A percentile compares a stretch with the other conserved stretches of the same genome.
Conservation (phyloP, 1,139 yeast species). For the Candida sojae region DNA sequence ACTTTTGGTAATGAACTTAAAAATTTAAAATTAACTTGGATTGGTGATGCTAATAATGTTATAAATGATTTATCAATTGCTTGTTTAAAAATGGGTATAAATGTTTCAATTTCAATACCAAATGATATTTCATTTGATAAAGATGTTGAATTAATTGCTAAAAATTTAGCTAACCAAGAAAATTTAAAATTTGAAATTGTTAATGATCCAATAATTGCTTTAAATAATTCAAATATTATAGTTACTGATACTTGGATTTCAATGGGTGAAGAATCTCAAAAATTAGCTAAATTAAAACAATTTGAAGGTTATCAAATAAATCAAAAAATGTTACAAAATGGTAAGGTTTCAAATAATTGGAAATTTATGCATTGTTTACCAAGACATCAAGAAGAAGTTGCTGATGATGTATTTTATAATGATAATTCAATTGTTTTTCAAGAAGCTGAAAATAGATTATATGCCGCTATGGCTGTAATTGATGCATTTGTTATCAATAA, state of each 20-base stretch:
- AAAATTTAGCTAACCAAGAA: slow-evolving; percentile 50
- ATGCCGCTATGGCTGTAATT: slow-evolving; percentile 93
- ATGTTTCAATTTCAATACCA: slow-evolving; percentile 85
- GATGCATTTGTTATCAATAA: slow-evolving; percentile 87
- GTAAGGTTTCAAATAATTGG: slow-evolving; percentile 68
- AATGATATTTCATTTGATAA: slow-evolving; percentile 62
- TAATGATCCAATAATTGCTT: slow-evolving; percentile 73
- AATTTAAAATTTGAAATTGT: slow-evolving; percentile 62
- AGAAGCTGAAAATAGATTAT: slow-evolving; percentile 94
- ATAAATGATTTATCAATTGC: slow-evolving; percentile 94
- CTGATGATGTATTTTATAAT: slow-evolving; percentile 88
- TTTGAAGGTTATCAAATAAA: slow-evolving; percentile 88
- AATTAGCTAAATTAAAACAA: slow-evolving; percentile 67
- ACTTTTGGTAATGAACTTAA: slow-evolving; percentile 49
- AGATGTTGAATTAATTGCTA: slow-evolving; percentile 58
- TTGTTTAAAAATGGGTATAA: slow-evolving; percentile 79
- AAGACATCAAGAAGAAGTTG: slow-evolving; percentile 90
- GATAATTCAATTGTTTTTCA: slow-evolving; percentile 83
- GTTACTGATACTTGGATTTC: slow-evolving; percentile 99
- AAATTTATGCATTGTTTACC: slow-evolving; percentile 98
- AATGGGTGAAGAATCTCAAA: slow-evolving; percentile 94
- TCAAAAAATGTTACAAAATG: slow-evolving; percentile 53
- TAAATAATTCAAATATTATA: slow-evolving; percentile 70
- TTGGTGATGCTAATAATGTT: slow-evolving; percentile 95
- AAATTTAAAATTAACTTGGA: slow-evolving; percentile 87